phyloP scores from a whole-genome alignment of 306 rosid genomes.

The Quercus suber region DNA sequence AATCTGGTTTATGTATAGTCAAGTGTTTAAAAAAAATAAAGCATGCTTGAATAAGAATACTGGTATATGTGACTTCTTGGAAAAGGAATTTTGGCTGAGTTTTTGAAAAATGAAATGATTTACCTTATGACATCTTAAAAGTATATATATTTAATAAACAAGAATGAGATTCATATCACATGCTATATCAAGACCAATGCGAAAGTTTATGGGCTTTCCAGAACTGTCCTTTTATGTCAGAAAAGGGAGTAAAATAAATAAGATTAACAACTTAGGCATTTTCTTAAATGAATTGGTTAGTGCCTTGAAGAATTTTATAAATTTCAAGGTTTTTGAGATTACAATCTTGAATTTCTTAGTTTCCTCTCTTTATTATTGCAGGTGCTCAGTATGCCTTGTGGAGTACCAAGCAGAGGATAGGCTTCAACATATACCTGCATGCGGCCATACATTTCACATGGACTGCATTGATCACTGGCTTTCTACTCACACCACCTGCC shows the following conservation, averaged over 20 bases:
- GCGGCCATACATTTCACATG: slow-evolving; percentile 82
- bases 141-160: not conserved
- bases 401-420: slow-evolving; percentile 79
- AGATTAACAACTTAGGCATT: not conserved
- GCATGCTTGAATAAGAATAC: too few relatives aligned
- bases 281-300: not conserved
- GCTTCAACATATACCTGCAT: slow-evolving; percentile 85
- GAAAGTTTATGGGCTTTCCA: not conserved
- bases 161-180: not conserved
- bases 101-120: too few relatives aligned
- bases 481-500: slow-evolving; percentile 73
- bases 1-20: too few relatives aligned
- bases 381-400: slow-evolving; percentile 86
- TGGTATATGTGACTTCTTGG: too few relatives aligned
- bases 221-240: not conserved
- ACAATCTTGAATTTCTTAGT: not conserved
- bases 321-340: not conserved
- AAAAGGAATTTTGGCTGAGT: too few relatives aligned
- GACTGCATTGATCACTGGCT: slow-evolving; percentile 94
- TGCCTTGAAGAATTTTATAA: not conserved
- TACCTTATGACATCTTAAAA: too few relatives aligned
- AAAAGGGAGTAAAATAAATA: not conserved
- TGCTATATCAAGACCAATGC: not conserved
- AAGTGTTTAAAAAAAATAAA: too few relatives aligned
- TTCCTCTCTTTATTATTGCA: slow-evolving; percentile 22